Base-by-base conservation (phyloP, 495 filamentous ascomycete genomes). In the Podospora anserina region DNA sequence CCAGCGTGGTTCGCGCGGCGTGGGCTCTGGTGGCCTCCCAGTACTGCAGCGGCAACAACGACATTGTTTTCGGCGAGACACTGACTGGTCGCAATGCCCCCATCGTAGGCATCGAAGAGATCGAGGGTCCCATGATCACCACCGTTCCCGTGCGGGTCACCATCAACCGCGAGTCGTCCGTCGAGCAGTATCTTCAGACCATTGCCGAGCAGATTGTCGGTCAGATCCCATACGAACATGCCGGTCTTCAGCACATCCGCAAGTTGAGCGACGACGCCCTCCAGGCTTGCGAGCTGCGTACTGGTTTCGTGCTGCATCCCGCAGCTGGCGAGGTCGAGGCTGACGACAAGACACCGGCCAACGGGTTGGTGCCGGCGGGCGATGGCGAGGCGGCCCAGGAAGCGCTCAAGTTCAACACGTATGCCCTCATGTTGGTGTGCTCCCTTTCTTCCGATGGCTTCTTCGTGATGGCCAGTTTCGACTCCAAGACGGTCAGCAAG, bases 211-310 rank as follows among this genome's bases (percentile, higher is more conserved):
- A 82, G 16, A 80, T 84, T 26, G 74, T 86, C 20, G 78, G 79
- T 1, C 82, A 84, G 1, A 86, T 88, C 5, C 82, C 86, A 0
- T 87, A 88, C 72, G 85, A 93, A 75, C 88, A 91, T 61, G 82
- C 86, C 72, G 90, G 90, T 6, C 80, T 93, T 75, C 88, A 91
- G 75, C 83, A 90, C 64, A 93, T 93, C 68, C 81, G 86, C 66
- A 81, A 82, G 23, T 79, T 91, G 49, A 87, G 85, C 71, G 71
- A 78, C 0, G 89, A 91, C 69, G 85, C 89, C 4, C 80, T 85
- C 44, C 79, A 86, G 69, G 89, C 89, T 16, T 90, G 88, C 66
- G 88, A 90, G 65, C 83, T 89, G 19, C 75, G 73, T 2, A 78
- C 78, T 0, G 82, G 82, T 2, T 58, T 85, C 1, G 82, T 84